A percentile compares a stretch with the other conserved stretches of the same genome.
phyloP scores from a whole-genome alignment of 352 stramenopile genomes.

The Globisporangium recalcitrans region DNA sequence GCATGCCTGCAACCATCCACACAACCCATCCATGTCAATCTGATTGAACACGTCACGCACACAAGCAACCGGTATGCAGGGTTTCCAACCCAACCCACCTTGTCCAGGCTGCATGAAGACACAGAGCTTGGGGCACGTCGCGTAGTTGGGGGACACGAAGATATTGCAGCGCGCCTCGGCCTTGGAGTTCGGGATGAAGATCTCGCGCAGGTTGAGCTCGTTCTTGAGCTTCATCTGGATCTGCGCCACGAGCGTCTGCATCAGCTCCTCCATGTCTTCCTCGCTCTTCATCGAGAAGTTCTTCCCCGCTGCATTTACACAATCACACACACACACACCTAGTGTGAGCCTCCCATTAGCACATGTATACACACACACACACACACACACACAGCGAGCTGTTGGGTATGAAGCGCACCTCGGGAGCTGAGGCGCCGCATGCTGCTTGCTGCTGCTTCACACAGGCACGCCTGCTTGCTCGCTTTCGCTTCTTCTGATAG shows the following conservation, averaged over 20 bases:
- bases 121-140: conserved; percentile 70
- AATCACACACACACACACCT: conserved; percentile 1
- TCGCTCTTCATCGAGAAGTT: conserved; percentile 81
- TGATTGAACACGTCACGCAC: neutral
- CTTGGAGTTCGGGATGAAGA: conserved; percentile 87
- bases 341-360: neutral
- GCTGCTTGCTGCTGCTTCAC: neutral
- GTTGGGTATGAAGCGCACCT: too few relatives aligned
- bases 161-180: conserved; percentile 83
- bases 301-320: conserved; percentile 29
- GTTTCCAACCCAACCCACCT: conserved; percentile 24
- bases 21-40: neutral
- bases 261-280: conserved; percentile 80
- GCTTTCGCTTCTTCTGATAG: neutral
- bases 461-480: neutral
- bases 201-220: conserved; percentile 76
- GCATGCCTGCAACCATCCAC: conserved; percentile 31
- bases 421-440: conserved; percentile 59
- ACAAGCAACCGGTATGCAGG: neutral
- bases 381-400: neutral
- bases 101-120: conserved; percentile 74
- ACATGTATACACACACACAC: conserved; percentile 4
- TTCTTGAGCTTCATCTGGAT: conserved; percentile 86
- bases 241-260: conserved; percentile 77
- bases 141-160: conserved; percentile 82